Conservation (phyloP, 1,284 basidiomycete species). For the Tilletia indica region DNA sequence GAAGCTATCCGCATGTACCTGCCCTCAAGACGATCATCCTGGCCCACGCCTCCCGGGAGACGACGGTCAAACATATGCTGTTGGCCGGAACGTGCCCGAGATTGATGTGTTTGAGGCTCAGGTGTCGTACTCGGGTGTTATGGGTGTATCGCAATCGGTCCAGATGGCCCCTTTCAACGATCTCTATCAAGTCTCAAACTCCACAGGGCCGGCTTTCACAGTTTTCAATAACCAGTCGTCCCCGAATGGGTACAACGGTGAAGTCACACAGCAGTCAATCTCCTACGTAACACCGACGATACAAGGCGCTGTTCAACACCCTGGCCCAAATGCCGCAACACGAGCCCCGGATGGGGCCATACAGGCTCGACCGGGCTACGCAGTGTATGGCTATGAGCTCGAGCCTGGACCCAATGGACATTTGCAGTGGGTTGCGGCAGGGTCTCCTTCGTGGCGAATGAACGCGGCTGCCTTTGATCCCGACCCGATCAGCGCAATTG, state of each 20-base stretch:
- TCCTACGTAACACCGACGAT: conserved; percentile 39
- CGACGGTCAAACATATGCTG: conserved; percentile 5
- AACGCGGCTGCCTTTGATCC: conserved; percentile 7
- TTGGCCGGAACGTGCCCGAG: conserved; percentile 66
- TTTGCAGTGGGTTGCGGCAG: conserved; percentile 65
- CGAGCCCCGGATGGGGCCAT: conserved; percentile 2
- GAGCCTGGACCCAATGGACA: conserved; percentile 62
- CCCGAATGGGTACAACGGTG: conserved; percentile 74
- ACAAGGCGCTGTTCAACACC: conserved; percentile 43
- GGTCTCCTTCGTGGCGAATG: conserved; percentile 24
- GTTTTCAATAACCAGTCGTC: conserved; percentile 48
- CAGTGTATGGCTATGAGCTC: conserved; percentile 55
- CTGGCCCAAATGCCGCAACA: conserved; percentile 15
- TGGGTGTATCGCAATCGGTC: conserved; percentile 73
- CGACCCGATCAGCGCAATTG: conserved; percentile 12
- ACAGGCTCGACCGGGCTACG: conserved; percentile 13
- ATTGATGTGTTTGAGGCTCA: conserved; percentile 70
- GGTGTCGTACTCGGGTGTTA: conserved; percentile 28
- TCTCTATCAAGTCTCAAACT: conserved; percentile 45
- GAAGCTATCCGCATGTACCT: conserved; percentile 66
- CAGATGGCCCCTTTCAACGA: conserved; percentile 71
- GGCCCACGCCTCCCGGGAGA: conserved; percentile 8
- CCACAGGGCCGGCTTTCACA: conserved; percentile 41
- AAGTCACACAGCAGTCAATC: conserved; percentile 70
- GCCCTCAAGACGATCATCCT: conserved; percentile 53